phyloP scores from a whole-genome alignment of 1,284 basidiomycete species.

The Thelephora terrestris region DNA sequence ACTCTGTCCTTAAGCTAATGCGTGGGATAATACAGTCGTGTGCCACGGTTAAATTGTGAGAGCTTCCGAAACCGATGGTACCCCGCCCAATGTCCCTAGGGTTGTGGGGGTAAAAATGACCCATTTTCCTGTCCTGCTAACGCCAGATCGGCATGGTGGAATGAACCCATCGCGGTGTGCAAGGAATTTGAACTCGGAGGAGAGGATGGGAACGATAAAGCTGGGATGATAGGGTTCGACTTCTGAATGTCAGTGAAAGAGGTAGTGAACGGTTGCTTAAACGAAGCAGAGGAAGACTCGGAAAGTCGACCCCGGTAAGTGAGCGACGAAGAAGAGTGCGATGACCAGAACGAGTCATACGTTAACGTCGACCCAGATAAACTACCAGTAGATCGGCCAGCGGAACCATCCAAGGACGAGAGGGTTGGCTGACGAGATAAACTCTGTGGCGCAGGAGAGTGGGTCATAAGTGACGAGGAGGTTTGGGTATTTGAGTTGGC shows the following conservation, averaged over 20 bases:
- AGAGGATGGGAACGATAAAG: neutral
- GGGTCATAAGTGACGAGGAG: slow-evolving; percentile 3
- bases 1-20: slow-evolving; percentile 29
- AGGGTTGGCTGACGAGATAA: neutral
- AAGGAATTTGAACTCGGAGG: neutral
- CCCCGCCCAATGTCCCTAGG: too few relatives aligned
- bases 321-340: slow-evolving; percentile 28
- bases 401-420: neutral
- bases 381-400: neutral
- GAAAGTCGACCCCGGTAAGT: slow-evolving; percentile 18
- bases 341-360: slow-evolving; percentile 60
- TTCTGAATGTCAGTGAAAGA: neutral
- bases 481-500: neutral
- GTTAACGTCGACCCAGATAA: slow-evolving; percentile 27
- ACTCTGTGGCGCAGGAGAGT: slow-evolving; percentile 1
- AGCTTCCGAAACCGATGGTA: too few relatives aligned
- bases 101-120: too few relatives aligned
- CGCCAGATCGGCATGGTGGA: neutral
- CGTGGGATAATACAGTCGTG: too few relatives aligned
- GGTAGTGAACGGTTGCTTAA: neutral
- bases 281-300: neutral
- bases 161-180: neutral
- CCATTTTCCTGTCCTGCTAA: neutral
- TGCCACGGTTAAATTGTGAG: too few relatives aligned
- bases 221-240: neutral